Conservation (phyloP, 331 rosid genomes). For the Telfairia occidentalis region DNA sequence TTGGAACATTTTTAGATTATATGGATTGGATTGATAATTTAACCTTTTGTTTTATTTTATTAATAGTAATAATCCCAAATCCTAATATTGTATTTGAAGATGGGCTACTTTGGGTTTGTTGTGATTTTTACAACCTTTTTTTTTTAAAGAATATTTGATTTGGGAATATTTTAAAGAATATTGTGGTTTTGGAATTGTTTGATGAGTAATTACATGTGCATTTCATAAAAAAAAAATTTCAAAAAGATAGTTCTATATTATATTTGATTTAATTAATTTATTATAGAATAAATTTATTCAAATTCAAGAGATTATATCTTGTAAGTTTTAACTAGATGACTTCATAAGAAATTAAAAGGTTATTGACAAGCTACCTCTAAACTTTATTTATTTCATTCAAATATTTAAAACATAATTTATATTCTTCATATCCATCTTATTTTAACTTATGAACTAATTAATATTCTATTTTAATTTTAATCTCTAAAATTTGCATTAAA, state of each 20-base stretch:
- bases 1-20: not conserved
- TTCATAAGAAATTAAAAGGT: not conserved
- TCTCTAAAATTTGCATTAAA: no score
- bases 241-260: not conserved
- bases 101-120: not conserved
- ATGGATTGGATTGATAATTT: not conserved
- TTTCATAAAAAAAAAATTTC: not conserved
- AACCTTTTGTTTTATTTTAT: not conserved
- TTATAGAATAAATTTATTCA: not conserved
- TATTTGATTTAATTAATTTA: not conserved
- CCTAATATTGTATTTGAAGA: not conserved
- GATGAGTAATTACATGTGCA: not conserved
- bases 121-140: not conserved
- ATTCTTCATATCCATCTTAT: no score
- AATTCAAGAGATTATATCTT: not conserved
- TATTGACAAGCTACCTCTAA: not conserved
- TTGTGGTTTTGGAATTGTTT: not conserved
- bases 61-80: not conserved
- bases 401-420: not conserved
- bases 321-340: not conserved
- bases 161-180: slow-evolving; percentile 13
- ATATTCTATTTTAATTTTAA: no score
- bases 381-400: not conserved
- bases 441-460: no score
- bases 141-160: not conserved